Conservation (phyloP, 305 asterid genomes). For the Galium porrigens region DNA sequence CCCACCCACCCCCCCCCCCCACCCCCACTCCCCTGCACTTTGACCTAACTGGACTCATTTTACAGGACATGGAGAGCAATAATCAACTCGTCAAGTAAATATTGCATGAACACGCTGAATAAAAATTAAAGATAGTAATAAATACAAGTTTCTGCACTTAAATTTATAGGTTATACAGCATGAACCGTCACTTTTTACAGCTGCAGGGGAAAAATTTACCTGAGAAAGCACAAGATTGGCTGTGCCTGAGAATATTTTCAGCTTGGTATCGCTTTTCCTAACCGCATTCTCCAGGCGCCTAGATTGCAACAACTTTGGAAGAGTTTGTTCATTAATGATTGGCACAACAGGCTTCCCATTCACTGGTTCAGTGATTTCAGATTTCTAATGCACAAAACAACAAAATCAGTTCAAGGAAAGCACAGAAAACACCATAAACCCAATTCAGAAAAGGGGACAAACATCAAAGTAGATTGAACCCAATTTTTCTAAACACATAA, state of each 20-base stretch:
- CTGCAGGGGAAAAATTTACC: conserved; percentile 23
- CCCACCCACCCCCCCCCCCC: no score
- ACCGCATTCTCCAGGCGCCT: conserved; percentile 37
- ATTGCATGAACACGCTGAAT: no score
- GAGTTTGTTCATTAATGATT: conserved; percentile 40
- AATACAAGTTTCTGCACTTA: not conserved
- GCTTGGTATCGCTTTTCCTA: conserved; percentile 28
- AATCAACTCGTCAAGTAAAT: no score
- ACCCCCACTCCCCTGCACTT: no score
- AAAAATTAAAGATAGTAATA: not conserved
- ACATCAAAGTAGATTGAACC: conserved; percentile 2
- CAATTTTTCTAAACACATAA: not conserved
- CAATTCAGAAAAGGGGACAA: not conserved
- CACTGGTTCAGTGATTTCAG: conserved; percentile 44
- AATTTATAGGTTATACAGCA: not conserved
- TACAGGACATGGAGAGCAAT: no score
- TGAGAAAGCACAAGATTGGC: conserved; percentile 58
- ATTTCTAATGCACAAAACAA: conserved; percentile 32
- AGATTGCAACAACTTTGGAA: conserved; percentile 50
- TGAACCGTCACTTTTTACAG: not conserved
- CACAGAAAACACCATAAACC: no score
- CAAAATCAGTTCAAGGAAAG: conserved; percentile 2
- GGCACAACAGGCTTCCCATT: conserved; percentile 66
- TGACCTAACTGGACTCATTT: no score
- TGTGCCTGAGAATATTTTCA: conserved; percentile 59